These are phyloP conservation scores for Calendula officinalis DNA, from an alignment of 129 eudicot genomes.

Conservation along the genomic window DNA sequence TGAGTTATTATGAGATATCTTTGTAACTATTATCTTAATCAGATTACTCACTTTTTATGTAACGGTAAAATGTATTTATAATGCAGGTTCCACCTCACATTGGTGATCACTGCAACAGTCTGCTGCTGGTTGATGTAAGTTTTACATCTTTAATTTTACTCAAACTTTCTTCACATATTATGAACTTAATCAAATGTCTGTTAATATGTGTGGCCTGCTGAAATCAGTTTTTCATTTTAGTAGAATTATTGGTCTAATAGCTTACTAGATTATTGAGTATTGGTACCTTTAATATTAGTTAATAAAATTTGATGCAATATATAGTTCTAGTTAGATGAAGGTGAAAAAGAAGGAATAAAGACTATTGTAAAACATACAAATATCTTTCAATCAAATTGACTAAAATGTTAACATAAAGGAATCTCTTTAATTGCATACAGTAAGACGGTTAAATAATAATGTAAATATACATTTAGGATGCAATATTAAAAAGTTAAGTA, in stretches of 20 bases:
- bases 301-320: no score
- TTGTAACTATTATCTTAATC: background rate
- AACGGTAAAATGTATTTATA: slow-evolving; percentile 9
- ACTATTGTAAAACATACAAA: no score
- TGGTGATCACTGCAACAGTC: slow-evolving; percentile 52
- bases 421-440: no score
- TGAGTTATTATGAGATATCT: background rate
- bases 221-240: background rate
- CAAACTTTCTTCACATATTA: background rate
- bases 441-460: no score
- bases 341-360: no score
- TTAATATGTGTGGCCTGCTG: background rate
- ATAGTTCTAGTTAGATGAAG: no score
- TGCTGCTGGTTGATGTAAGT: slow-evolving; percentile 64
- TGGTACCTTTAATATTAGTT: no score
- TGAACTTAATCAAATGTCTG: background rate
- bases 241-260: background rate
- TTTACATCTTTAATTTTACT: slow-evolving; percentile 7
- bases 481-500: no score
- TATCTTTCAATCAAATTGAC: no score
- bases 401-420: no score
- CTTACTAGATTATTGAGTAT: no score
- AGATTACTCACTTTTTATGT: background rate
- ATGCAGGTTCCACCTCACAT: slow-evolving; percentile 45
- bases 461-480: no score